Conservation (phyloP, 2,329 filamentous ascomycete species). For the Talaromyces sp. region DNA sequence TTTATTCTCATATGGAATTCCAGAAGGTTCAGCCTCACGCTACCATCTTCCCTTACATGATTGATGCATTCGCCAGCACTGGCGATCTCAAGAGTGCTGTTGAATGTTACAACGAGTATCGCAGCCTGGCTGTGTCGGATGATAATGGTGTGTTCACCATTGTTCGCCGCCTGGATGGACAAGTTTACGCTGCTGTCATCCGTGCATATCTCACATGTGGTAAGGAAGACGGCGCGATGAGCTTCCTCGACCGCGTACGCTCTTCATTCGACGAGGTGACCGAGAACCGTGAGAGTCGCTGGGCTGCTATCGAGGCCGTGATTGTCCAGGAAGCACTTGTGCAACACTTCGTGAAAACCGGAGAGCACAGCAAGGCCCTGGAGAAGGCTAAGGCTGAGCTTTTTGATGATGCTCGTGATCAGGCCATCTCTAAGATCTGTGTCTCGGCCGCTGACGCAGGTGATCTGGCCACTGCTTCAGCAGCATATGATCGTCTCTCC, state of each 20-base stretch:
- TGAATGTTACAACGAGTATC: constrained; percentile 95
- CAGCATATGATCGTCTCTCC: constrained; percentile 65
- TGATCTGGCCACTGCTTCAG: constrained; percentile 67
- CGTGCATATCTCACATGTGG: constrained; percentile 83
- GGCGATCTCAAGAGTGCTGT: constrained; percentile 86
- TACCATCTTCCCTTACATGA: constrained; percentile 88
- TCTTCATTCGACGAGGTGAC: constrained; percentile 53
- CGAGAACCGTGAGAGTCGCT: constrained; percentile 58
- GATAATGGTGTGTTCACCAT: constrained; percentile 72
- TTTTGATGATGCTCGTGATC: constrained; percentile 61
- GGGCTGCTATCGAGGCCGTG: constrained; percentile 68
- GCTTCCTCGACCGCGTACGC: constrained; percentile 81
- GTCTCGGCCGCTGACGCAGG: constrained; percentile 78
- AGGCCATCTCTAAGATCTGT: constrained; percentile 73
- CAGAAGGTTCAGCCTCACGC: constrained; percentile 74
- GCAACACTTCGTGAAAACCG: constrained; percentile 71
- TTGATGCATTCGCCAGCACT: constrained; percentile 81
- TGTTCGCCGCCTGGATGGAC: constrained; percentile 72
- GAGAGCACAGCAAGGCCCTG: constrained; percentile 73
- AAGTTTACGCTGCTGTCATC: constrained; percentile 89
- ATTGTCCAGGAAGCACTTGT: constrained; percentile 77
- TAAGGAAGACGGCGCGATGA: constrained; percentile 77
- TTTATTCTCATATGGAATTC: constrained; percentile 90
- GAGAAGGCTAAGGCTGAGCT: constrained; percentile 65
- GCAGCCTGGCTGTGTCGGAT: constrained; percentile 79